phyloP scores from a whole-genome alignment of 2,329 filamentous ascomycete species.

The Lasiodiplodia sp. region DNA sequence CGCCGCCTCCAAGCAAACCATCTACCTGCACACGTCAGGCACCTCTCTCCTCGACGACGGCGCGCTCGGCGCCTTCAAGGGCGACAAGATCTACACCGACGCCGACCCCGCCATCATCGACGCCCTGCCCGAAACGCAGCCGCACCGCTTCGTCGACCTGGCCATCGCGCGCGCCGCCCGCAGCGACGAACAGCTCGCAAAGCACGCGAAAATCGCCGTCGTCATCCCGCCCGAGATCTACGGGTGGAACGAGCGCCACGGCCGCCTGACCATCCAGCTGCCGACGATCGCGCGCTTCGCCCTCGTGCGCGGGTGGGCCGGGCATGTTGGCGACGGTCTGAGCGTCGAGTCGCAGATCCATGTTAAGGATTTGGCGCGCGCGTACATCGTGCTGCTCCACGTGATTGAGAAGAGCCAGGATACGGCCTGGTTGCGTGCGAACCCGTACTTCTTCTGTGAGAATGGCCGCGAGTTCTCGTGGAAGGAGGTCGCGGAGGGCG shows the following conservation, averaged over 20 bases:
- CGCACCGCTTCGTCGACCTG: slow-evolving; percentile 57
- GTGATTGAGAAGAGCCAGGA: slow-evolving; percentile 47
- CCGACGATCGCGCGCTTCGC: slow-evolving; percentile 58
- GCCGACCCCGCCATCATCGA: slow-evolving; percentile 51
- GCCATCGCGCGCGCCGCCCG: slow-evolving; percentile 48
- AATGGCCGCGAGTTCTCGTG: slow-evolving; percentile 54
- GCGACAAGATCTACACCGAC: slow-evolving; percentile 54
- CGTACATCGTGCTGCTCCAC: slow-evolving; percentile 37
- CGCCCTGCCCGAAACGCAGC: slow-evolving; percentile 50
- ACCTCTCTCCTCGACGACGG: slow-evolving; percentile 41
- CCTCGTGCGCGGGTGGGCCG: slow-evolving; percentile 56
- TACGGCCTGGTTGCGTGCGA: slow-evolving; percentile 44
- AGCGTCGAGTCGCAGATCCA: slow-evolving; percentile 55
- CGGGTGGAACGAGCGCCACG: slow-evolving; percentile 50
- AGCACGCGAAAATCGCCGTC: slow-evolving; percentile 58
- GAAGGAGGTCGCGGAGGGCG: slow-evolving; percentile 48
- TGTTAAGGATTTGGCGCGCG: slow-evolving; percentile 54
- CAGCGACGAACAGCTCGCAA: no score
- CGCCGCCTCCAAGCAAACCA: slow-evolving; percentile 46
- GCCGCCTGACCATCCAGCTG: slow-evolving; percentile 56
- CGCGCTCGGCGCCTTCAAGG: slow-evolving; percentile 44
- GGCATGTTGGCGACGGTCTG: slow-evolving; percentile 54
- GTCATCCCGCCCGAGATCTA: slow-evolving; percentile 58
- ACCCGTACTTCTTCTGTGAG: slow-evolving; percentile 61
- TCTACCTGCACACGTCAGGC: slow-evolving; percentile 60